These are phyloP conservation scores for Ciborinia camelliae DNA, from an alignment of 2,329 filamentous ascomycete species.

Conservation along the genomic window DNA sequence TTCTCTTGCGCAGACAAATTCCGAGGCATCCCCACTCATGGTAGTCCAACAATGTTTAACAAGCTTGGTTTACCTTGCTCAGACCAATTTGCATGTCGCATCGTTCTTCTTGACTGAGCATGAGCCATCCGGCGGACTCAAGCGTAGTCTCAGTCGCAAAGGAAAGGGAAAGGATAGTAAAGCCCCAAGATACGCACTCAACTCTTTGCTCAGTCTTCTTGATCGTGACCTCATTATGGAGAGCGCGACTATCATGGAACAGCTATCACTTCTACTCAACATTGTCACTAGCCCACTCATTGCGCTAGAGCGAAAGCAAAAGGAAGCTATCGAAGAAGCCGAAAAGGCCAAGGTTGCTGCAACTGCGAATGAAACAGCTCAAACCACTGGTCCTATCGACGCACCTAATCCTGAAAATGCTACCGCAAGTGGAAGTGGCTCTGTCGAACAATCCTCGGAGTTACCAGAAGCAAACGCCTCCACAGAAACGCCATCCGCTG, in stretches of 20 bases:
- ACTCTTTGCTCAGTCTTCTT: constrained; percentile 80
- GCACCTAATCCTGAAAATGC: constrained; percentile 21
- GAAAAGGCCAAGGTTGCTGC: constrained; percentile 42
- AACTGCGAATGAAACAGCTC: constrained; percentile 27
- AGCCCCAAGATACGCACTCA: constrained; percentile 84
- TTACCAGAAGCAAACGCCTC: background rate
- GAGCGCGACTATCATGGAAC: constrained; percentile 95
- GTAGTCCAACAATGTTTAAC: constrained; percentile 94
- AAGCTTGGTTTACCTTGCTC: constrained; percentile 77
- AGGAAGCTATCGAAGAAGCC: constrained; percentile 58
- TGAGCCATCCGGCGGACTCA: constrained; percentile 73
- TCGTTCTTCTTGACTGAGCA: constrained; percentile 94
- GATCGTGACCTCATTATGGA: constrained; percentile 96
- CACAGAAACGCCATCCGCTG: background rate
- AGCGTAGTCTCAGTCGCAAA: constrained; percentile 74
- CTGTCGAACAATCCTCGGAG: constrained; percentile 9
- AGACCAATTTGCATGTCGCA: constrained; percentile 81
- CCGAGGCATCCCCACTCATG: constrained; percentile 88
- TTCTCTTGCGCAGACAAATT: constrained; percentile 55
- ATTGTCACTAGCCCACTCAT: constrained; percentile 85
- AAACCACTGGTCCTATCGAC: constrained; percentile 18
- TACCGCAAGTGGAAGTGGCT: constrained; percentile 6
- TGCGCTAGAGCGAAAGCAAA: constrained; percentile 76
- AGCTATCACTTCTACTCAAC: constrained; percentile 80
- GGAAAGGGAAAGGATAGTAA: constrained; percentile 84